Evolutionary conservation across 441 rosid genomes (phyloP).

Genomic region (Brassica balearica): DNA sequence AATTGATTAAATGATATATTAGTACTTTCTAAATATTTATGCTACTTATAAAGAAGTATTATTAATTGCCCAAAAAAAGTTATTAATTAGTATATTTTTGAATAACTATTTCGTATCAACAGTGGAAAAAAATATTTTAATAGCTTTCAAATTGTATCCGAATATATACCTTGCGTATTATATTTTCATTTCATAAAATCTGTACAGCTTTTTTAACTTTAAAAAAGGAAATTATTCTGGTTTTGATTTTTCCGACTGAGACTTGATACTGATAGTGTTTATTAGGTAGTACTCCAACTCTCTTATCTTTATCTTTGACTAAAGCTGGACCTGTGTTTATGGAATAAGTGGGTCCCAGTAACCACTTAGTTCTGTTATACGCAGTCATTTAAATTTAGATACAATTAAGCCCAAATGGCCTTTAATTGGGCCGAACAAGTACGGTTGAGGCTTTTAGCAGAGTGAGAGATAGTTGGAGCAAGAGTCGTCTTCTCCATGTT

Average conservation of each 20-base stretch:
- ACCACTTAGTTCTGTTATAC: no score
- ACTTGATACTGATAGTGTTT: not conserved
- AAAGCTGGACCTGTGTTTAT: no score
- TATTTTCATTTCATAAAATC: not conserved
- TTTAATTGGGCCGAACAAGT: not conserved
- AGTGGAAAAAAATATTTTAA: not conserved
- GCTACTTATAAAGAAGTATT: no score
- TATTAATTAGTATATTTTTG: not conserved
- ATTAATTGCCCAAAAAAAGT: not conserved
- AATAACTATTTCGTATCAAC: not conserved
- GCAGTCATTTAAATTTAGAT: not conserved
- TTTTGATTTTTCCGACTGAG: not conserved
- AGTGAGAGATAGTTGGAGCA: not conserved
- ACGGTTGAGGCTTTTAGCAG: not conserved
- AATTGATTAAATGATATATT: no score
- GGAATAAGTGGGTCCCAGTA: no score
- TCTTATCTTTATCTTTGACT: no score
- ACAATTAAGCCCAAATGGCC: not conserved
- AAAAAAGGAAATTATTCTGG: not conserved
- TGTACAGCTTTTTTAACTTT: not conserved
- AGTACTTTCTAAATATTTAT: no score
- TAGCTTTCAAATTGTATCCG: not conserved
- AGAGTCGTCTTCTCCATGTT: slow-evolving; percentile 25
- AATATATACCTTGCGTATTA: not conserved
- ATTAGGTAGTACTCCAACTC: no score